Evolutionary conservation across 305 asterid species (phyloP).

Genomic region (Fraxinus sp.): DNA sequence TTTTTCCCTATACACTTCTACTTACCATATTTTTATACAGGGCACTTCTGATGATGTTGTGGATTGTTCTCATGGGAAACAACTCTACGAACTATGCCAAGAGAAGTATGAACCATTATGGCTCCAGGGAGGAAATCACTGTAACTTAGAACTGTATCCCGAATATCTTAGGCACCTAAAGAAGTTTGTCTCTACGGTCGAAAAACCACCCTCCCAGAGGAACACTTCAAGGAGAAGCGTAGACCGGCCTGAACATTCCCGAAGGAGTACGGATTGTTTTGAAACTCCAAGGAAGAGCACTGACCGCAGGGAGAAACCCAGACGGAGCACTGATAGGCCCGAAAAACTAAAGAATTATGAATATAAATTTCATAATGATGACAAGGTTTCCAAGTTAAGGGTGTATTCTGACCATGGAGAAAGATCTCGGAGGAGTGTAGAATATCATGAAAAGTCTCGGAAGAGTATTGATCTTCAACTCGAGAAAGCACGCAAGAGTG

Average conservation of each 20-base stretch:
- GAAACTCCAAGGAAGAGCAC: constrained; percentile 84
- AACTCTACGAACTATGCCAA: constrained; percentile 71
- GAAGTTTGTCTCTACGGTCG: constrained; percentile 64
- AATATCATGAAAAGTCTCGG: constrained; percentile 71
- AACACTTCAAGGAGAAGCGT: constrained; percentile 57
- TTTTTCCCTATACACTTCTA: background rate
- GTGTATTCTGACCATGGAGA: constrained; percentile 62
- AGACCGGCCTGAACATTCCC: constrained; percentile 64
- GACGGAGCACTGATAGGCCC: constrained; percentile 60
- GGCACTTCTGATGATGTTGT: constrained; percentile 95
- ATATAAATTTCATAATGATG: constrained; percentile 57
- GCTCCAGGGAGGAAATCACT: constrained; percentile 94
- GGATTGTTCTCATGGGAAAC: constrained; percentile 92
- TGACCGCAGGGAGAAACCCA: constrained; percentile 81
- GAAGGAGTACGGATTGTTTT: constrained; percentile 60
- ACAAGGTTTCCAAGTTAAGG: constrained; percentile 59
- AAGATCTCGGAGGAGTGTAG: constrained; percentile 89
- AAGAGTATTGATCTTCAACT: constrained; percentile 70
- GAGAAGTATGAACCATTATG: constrained; percentile 88
- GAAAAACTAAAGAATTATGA: constrained; percentile 56
- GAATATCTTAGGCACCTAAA: constrained; percentile 83
- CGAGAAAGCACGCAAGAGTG: constrained; percentile 73
- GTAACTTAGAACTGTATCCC: constrained; percentile 82
- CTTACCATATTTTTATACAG: constrained; percentile 38
- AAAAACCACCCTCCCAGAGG: constrained; percentile 68